A percentile compares a stretch with the other conserved stretches of the same genome.
Conservation (phyloP, 192 early-diverging fungal genomes). For the Obelidium mucronatum region DNA sequence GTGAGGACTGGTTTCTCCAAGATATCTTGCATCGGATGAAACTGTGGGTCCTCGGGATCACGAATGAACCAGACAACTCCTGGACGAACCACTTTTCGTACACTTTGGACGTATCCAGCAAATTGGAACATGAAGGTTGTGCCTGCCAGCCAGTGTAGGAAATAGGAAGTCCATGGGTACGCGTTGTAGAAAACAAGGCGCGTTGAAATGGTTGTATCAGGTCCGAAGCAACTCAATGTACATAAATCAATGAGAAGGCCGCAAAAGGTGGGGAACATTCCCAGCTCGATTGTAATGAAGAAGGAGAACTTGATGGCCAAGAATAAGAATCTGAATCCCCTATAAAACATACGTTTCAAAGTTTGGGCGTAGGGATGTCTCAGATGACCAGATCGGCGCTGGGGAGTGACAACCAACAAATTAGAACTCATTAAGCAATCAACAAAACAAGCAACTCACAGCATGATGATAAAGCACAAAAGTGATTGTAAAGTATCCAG, state of each 20-base stretch:
- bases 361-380: slow-evolving; percentile 56
- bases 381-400: slow-evolving; percentile 42
- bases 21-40: slow-evolving; percentile 94
- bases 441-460: slow-evolving; percentile 33
- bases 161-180: slow-evolving; percentile 70
- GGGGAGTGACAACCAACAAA: too few species aligned
- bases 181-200: slow-evolving; percentile 66
- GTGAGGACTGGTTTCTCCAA: slow-evolving; percentile 75
- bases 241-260: slow-evolving; percentile 86
- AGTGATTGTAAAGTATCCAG: slow-evolving; percentile 69
- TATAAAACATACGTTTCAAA: slow-evolving; percentile 41
- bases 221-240: slow-evolving; percentile 78
- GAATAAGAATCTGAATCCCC: slow-evolving; percentile 44
- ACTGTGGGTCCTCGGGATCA: slow-evolving; percentile 95
- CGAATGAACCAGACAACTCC: slow-evolving; percentile 99
- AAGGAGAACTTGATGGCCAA: slow-evolving; percentile 72
- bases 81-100: slow-evolving; percentile 83
- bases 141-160: slow-evolving; percentile 92
- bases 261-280: slow-evolving; percentile 86
- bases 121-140: slow-evolving; percentile 96
- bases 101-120: slow-evolving; percentile 83
- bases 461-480: slow-evolving; percentile 49
- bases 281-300: slow-evolving; percentile 89
- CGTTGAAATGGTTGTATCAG: slow-evolving; percentile 59
- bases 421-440: neutral